phyloP scores from a whole-genome alignment of 176 grass and related monocot genomes.

The maize (Zea mays) region DNA sequence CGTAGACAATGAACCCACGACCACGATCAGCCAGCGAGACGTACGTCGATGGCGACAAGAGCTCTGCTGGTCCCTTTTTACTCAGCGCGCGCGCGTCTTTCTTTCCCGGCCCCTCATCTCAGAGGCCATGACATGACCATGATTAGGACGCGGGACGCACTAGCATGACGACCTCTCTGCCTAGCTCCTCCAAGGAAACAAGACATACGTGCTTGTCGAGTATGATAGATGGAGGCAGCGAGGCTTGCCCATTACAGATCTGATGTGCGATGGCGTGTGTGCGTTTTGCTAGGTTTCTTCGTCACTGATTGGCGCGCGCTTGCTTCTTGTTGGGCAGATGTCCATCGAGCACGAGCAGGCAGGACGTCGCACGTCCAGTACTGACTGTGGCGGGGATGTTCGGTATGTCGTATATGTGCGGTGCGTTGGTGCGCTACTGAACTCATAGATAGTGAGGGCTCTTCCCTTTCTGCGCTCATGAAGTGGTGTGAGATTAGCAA shows the following conservation, averaged over 20 bases:
- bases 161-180: neutral
- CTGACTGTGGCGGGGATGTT: too few species aligned
- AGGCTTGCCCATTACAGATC: neutral
- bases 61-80: neutral
- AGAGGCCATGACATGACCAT: too few species aligned
- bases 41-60: neutral
- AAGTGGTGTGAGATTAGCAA: too few species aligned
- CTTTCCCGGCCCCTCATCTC: too few species aligned
- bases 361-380: neutral
- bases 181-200: neutral
- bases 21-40: neutral
- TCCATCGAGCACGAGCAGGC: neutral
- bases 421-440: too few species aligned
- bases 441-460: too few species aligned
- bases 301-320: neutral
- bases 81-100: too few species aligned
- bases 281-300: neutral
- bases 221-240: neutral
- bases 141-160: neutral
- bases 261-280: neutral
- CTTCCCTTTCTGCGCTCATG: too few species aligned
- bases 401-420: neutral
- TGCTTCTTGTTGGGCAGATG: neutral
- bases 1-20: neutral
- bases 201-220: neutral